Evolutionary conservation across 179 eudicot species (phyloP), one percentile per base, ranked within the genome.

Genomic region (Drosera spatulata): DNA sequence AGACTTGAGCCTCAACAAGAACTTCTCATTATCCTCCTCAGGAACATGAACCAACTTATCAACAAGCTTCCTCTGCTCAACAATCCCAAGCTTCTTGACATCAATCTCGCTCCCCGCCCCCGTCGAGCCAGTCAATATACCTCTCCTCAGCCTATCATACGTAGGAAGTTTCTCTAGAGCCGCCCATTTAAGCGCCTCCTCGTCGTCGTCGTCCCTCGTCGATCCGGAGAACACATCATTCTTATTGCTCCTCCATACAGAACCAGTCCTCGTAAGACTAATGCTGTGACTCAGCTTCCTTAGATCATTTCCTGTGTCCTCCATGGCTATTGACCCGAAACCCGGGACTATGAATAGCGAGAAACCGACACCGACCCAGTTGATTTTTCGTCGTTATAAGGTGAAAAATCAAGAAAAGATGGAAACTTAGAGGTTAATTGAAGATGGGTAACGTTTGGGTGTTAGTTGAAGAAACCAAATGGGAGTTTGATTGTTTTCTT

Each of bases 91-190:
- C 44, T 76, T 61, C 4, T 56, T 53, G 4, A 79, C 57, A 48
- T 73, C 81, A 14, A 79, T 59, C 61, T 76, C 80, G 51, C 60
- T 47, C 1, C 66, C 55, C 0, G 45, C 60, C 2, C 78, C 84
- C 4, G 15, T 59, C 22, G 84, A 64, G 40, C 69, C 74, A 41
- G 42, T 53, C 43, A 76, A 39, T 11, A 79, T 60, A 3, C 33
- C 33, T 22, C 33, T 22, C 33, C 33, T 22, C 33, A 22, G 33
- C 33, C 33, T 22, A 22, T 22, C 80, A 38, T 66, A 76, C 8
- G 84, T 79, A 0, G 84, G 84, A 10, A 79, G 74, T 58, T 80
- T 79, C 66, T 79, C 84, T 9, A 79, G 71, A 11, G 84, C 69
- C 56, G 81, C 81, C 84, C 84, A 79, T 51, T 62, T 76, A 0